phyloP scores from a whole-genome alignment of 202 grass and related monocot genomes.

The Sporobolus alterniflorus region DNA sequence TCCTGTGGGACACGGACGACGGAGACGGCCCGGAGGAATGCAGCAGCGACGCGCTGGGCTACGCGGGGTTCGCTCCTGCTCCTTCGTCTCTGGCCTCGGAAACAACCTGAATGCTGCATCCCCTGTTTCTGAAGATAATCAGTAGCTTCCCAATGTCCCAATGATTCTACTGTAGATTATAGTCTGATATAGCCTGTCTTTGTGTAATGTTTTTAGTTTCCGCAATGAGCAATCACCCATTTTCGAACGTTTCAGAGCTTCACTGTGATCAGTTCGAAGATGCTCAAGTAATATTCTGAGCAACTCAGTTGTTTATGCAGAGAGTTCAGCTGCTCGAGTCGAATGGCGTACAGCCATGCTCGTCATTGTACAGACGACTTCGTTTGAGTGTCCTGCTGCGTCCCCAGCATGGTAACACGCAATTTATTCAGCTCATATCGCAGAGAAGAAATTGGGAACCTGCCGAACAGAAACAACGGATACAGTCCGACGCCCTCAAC shows the following conservation, averaged over 20 bases:
- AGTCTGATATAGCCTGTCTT: background rate
- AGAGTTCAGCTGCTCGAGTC: no score
- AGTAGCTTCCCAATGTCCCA: constrained; percentile 17
- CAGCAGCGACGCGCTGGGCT: background rate
- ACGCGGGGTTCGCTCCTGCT: constrained; percentile 16
- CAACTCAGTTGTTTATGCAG: background rate
- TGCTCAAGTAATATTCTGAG: background rate
- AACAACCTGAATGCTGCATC: background rate
- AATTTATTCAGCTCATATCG: background rate
- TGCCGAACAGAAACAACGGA: background rate
- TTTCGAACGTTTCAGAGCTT: background rate
- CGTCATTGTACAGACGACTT: background rate
- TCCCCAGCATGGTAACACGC: background rate
- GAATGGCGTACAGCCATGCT: background rate
- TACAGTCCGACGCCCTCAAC: background rate
- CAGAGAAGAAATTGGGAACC: background rate
- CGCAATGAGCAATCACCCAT: background rate
- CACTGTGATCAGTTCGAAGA: background rate
- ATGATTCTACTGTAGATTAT: background rate
- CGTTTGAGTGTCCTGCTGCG: background rate
- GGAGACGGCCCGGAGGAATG: constrained; percentile 34
- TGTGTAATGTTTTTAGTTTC: constrained; percentile 11
- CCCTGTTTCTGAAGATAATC: background rate
- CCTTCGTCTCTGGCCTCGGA: constrained; percentile 37
- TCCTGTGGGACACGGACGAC: constrained; percentile 88